Evolutionary conservation across 179 eudicot species (phyloP).

Genomic region (Amaranthus tricolor): DNA sequence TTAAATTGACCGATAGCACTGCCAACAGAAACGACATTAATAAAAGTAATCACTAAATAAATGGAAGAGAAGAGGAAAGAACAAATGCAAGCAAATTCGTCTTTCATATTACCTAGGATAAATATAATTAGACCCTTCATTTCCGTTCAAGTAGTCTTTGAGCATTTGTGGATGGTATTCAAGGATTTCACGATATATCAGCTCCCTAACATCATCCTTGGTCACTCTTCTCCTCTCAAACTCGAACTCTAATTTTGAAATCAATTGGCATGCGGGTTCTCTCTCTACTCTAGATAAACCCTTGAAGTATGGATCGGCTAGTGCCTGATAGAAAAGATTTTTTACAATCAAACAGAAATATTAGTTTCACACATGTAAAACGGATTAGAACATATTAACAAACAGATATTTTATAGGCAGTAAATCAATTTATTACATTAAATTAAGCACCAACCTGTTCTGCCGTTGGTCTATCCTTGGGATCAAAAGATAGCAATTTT

Average conservation of each 20-base stretch:
- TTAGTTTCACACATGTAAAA: neutral
- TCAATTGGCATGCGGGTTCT: conserved; percentile 81
- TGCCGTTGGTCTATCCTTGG: conserved; percentile 93
- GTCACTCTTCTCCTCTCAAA: conserved; percentile 78
- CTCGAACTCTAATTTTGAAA: conserved; percentile 84
- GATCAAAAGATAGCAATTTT: conserved; percentile 83
- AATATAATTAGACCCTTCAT: conserved; percentile 66
- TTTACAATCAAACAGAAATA: neutral
- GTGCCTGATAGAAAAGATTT: conserved; percentile 48
- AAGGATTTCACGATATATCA: conserved; percentile 79
- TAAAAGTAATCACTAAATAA: neutral
- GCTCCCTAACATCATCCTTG: conserved; percentile 74
- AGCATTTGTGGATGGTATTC: conserved; percentile 88
- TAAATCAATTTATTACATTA: no score
- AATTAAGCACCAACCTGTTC: conserved; percentile 74
- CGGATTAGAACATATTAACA: neutral
- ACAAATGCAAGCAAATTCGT: neutral
- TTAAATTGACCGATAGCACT: conserved; percentile 88
- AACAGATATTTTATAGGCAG: neutral
- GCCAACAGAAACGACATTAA: conserved; percentile 22
- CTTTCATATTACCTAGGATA: conserved; percentile 65
- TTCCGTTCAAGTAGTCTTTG: conserved; percentile 77
- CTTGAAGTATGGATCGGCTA: conserved; percentile 87
- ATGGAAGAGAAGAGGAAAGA: neutral
- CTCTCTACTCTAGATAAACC: conserved; percentile 82